Evolutionary conservation across 805 yeast species (phyloP).

Genomic region (Candida ovalis): DNA sequence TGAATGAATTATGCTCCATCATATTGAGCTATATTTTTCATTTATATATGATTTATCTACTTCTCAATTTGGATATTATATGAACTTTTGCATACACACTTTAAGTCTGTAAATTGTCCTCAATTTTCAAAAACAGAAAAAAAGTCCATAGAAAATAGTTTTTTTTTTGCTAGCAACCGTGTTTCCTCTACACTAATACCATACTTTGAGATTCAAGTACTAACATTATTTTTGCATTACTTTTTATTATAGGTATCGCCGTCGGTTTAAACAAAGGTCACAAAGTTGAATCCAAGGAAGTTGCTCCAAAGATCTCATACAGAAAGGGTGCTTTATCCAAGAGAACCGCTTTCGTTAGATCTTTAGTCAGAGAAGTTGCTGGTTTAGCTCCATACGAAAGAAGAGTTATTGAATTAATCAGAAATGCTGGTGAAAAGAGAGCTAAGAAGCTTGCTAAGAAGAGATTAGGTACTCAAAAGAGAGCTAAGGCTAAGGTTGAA

Average conservation of each 20-base stretch:
- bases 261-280: constrained; percentile 99
- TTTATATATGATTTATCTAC: too few relatives aligned
- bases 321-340: constrained; percentile 96
- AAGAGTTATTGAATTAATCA: constrained; percentile 98
- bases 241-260: constrained; percentile 67
- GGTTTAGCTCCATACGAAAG: constrained; percentile 99
- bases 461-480: constrained; percentile 99
- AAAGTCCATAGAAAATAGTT: not conserved
- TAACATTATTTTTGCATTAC: constrained; percentile 7
- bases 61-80: too few relatives aligned
- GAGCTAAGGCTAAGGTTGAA: constrained; percentile 99
- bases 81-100: too few relatives aligned
- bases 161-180: too few relatives aligned
- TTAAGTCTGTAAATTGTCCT: too few relatives aligned
- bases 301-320: constrained; percentile 86
- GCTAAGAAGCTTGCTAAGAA: constrained; percentile 99
- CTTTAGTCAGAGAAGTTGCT: constrained; percentile 92
- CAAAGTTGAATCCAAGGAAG: constrained; percentile 83
- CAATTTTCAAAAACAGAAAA: not conserved
- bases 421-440: constrained; percentile 99
- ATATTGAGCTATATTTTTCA: too few relatives aligned
- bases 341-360: constrained; percentile 95
- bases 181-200: too few relatives aligned
- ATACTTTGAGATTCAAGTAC: constrained; percentile 5
- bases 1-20: too few relatives aligned